Evolutionary conservation across 2,329 filamentous ascomycete genomes (phyloP).

Genomic region (Calonectria pteridis): DNA sequence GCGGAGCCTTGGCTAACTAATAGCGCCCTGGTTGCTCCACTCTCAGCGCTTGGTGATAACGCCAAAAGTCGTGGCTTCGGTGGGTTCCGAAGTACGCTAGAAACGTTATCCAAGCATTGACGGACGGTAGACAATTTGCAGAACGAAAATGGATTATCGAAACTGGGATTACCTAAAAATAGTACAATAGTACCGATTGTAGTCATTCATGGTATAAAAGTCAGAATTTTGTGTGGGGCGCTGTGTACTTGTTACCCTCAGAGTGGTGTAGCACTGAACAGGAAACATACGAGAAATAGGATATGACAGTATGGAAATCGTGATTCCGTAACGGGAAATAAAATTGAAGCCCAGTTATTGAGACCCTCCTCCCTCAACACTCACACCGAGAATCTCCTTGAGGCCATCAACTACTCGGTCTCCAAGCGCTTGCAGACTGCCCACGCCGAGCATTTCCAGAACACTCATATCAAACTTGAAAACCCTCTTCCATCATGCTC

Average conservation of each 20-base stretch:
- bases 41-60: not conserved
- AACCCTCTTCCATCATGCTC: conserved; percentile 21
- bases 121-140: not conserved
- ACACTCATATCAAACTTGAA: conserved; percentile 30
- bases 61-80: not conserved
- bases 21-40: not conserved
- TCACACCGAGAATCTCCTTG: not conserved
- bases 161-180: not conserved
- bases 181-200: not conserved
- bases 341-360: not conserved
- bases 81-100: not conserved
- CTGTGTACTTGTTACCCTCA: not conserved
- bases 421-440: conserved; percentile 12
- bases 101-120: not conserved
- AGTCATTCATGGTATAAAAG: not conserved
- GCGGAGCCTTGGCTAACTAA: not conserved
- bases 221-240: not conserved
- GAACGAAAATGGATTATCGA: not conserved
- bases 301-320: not conserved
- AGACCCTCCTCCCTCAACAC: not conserved
- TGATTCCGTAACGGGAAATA: not conserved
- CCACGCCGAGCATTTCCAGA: conserved; percentile 29
- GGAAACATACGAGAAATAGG: not conserved
- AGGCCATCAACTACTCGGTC: not conserved
- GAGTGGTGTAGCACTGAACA: not conserved